Base-by-base conservation (phyloP, 192 early-diverging fungal genomes). In the Pilaira anomala region DNA sequence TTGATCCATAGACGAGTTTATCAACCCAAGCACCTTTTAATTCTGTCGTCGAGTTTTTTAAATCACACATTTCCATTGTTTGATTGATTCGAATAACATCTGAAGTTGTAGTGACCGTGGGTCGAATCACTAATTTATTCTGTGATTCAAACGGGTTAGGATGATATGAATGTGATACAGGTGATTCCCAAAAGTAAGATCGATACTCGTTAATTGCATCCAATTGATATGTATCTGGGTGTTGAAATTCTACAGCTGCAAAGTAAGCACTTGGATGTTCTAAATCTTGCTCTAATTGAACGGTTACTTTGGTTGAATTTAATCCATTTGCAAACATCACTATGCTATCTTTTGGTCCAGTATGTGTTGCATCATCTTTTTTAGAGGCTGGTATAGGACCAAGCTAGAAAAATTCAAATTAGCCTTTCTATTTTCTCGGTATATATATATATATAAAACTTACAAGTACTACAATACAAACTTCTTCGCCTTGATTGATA, bases 161-260 rank as follows among this genome's bases (percentile, higher is more conserved):
- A 14, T 48, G 53, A 21, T 73, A 73, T 14, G 40, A 41, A 45
- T 67, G 71, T 4, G 57, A 48, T 9, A 62, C 54, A 28, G 71
- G 71, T 8, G 45, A 28, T 52, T 67, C 53, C 65, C 65, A 73
- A 52, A 67, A 73, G 30, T 73, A 66, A 24, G 65, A 73, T 39
- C 71, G 51, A 52, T 67, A 51, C 29, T 73, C 71, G 18, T 58
- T 42, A 12, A 39, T 51, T 42, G 53, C 65, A 18, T 59, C 33
- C 4, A 73, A 46, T 33, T 33, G 33, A 56, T 73, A 73, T 19
- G 45, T 51, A 45, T 73, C 71, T 26, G 71, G 22, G 26, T 67
- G 59, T 4, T 59, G 41, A 50, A 73, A 73, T 14, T 63, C 40
- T 2, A 67, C 61, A 21, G 71, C 54, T 4, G 65, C 60, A 45